Evolutionary conservation across 1,284 basidiomycete species (phyloP).

Genomic region (Psilocybe mexicana): DNA sequence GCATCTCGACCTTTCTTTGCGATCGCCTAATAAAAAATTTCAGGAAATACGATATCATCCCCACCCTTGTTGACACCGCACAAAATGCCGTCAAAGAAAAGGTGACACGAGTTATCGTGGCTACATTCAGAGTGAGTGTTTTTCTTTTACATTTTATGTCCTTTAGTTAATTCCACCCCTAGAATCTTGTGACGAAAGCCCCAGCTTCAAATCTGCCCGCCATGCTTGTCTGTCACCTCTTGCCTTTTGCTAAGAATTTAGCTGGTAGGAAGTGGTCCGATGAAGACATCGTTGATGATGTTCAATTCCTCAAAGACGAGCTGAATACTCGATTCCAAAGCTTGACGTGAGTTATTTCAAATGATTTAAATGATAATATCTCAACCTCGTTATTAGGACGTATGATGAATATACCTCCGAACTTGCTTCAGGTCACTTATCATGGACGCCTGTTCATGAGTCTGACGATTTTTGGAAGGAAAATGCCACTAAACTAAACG

Average conservation of each 20-base stretch:
- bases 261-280: slow-evolving; percentile 90
- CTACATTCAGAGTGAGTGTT: slow-evolving; percentile 78
- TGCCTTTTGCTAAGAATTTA: slow-evolving; percentile 87
- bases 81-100: slow-evolving; percentile 96
- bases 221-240: slow-evolving; percentile 87
- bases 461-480: slow-evolving; percentile 98
- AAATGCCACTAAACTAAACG: slow-evolving; percentile 84
- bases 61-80: slow-evolving; percentile 84
- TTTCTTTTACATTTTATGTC: slow-evolving; percentile 2
- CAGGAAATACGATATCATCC: slow-evolving; percentile 89
- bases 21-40: not conserved
- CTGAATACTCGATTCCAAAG: slow-evolving; percentile 83
- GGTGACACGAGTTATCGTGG: slow-evolving; percentile 92
- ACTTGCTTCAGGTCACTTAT: slow-evolving; percentile 85
- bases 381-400: slow-evolving; percentile 53
- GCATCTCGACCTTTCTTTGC: not conserved
- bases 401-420: slow-evolving; percentile 97
- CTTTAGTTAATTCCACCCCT: slow-evolving; percentile 9
- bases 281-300: slow-evolving; percentile 91
- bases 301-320: slow-evolving; percentile 83
- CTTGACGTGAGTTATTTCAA: slow-evolving; percentile 67
- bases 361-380: slow-evolving; percentile 1
- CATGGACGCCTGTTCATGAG: slow-evolving; percentile 95
- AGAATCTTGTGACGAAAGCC: slow-evolving; percentile 88
- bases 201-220: slow-evolving; percentile 84